Evolutionary conservation across 2,329 filamentous ascomycete species (phyloP).

Genomic region (Fusarium graminum): DNA sequence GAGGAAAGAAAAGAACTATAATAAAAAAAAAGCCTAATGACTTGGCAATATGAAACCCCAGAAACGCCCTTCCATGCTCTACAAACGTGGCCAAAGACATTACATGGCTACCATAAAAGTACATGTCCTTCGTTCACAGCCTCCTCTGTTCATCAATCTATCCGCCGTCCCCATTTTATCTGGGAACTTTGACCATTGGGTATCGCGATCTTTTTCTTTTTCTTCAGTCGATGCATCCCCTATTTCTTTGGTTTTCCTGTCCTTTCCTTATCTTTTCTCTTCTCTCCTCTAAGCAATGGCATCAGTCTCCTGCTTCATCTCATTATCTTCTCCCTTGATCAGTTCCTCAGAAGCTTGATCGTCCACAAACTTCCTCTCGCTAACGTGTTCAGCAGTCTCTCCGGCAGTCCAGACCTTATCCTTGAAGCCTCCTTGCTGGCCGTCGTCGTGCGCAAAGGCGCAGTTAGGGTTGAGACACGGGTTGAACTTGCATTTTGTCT

Average conservation of each 20-base stretch:
- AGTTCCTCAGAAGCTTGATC: constrained; percentile 77
- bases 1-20: neutral
- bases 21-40: constrained; percentile 19
- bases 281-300: constrained; percentile 53
- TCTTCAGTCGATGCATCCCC: constrained; percentile 34
- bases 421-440: constrained; percentile 85
- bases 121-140: constrained; percentile 47
- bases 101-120: constrained; percentile 48
- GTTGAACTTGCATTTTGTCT: constrained; percentile 88
- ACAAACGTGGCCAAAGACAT: constrained; percentile 48
- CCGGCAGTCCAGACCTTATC: constrained; percentile 91
- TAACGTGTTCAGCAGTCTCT: constrained; percentile 74
- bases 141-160: constrained; percentile 38
- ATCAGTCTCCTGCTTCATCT: constrained; percentile 57
- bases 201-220: constrained; percentile 39
- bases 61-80: constrained; percentile 50
- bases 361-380: constrained; percentile 88
- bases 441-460: constrained; percentile 89
- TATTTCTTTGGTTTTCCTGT: constrained; percentile 6
- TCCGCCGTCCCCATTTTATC: constrained; percentile 20
- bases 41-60: constrained; percentile 32
- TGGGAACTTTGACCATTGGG: constrained; percentile 34
- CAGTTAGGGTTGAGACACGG: constrained; percentile 93
- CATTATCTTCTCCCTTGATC: constrained; percentile 70
- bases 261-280: constrained; percentile 1